Conservation (phyloP, 164 flowering plant genomes). For the Vitis rupestris region DNA sequence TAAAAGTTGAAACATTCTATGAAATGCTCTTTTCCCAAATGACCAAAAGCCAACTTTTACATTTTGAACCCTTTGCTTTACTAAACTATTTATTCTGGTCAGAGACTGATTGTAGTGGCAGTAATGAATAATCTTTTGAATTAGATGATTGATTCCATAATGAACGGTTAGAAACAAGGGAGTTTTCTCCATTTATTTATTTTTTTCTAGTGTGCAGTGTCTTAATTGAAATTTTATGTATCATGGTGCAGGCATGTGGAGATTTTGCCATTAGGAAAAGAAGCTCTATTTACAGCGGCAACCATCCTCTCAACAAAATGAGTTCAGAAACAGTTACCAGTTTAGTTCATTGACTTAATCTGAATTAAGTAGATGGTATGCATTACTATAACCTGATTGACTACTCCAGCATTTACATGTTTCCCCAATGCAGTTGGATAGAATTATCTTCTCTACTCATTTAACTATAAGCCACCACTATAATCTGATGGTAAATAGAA, state of each 20-base stretch:
- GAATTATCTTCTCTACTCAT: too few relatives aligned
- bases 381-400: too few relatives aligned
- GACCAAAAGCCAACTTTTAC: background rate
- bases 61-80: background rate
- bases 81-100: background rate
- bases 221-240: background rate
- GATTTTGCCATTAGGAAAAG: constrained; percentile 47
- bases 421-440: too few relatives aligned
- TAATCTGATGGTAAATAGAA: too few relatives aligned
- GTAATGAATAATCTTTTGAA: background rate
- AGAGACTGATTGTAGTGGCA: background rate
- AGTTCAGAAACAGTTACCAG: background rate
- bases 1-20: background rate
- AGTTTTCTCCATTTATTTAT: too few relatives aligned
- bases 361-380: too few relatives aligned
- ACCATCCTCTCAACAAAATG: constrained; percentile 42
- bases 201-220: background rate
- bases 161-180: background rate
- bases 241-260: constrained; percentile 48
- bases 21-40: background rate
- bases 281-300: constrained; percentile 74
- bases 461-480: too few relatives aligned
- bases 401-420: too few relatives aligned
- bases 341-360: too few relatives aligned
- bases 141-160: background rate